These are phyloP conservation scores for Capsella rubella DNA, from an alignment of 441 rosid species.

Conservation along the genomic window DNA sequence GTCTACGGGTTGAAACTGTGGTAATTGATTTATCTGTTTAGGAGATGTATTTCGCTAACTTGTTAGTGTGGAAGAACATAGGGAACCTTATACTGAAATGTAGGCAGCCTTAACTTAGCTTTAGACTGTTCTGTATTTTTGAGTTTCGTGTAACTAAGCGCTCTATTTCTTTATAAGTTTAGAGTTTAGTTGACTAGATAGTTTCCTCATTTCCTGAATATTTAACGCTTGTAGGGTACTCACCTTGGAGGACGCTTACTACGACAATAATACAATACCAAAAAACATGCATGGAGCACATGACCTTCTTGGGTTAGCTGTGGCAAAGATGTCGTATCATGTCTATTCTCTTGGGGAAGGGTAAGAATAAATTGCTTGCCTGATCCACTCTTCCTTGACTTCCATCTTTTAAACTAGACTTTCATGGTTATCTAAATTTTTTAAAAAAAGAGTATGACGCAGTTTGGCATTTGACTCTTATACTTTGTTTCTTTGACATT, in stretches of 20 bases:
- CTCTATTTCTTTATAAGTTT: not conserved
- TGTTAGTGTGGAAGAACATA: conserved; percentile 26
- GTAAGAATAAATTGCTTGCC: conserved; percentile 52
- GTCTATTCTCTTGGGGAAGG: conserved; percentile 94
- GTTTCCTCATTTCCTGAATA: conserved; percentile 29
- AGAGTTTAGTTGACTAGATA: conserved; percentile 7
- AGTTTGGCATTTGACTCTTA: not conserved
- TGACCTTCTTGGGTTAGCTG: conserved; percentile 73
- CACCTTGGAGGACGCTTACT: conserved; percentile 90
- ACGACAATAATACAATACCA: conserved; percentile 53
- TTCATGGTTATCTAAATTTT: conserved; percentile 29
- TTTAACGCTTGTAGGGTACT: conserved; percentile 70
- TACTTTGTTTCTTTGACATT: not conserved
- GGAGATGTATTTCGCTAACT: conserved; percentile 19
- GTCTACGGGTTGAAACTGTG: conserved; percentile 18
- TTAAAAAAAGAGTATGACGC: no score
- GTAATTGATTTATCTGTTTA: conserved; percentile 20
- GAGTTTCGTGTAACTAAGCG: not conserved
- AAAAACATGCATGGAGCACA: conserved; percentile 51
- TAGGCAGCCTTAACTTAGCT: not conserved
- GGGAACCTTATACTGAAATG: conserved; percentile 25
- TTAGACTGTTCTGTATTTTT: not conserved
- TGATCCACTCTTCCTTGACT: conserved; percentile 9
- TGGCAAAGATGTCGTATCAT: conserved; percentile 91
- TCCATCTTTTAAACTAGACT: conserved; percentile 17